Conservation (phyloP, 179 eudicot species). For the Silene vulgaris region DNA sequence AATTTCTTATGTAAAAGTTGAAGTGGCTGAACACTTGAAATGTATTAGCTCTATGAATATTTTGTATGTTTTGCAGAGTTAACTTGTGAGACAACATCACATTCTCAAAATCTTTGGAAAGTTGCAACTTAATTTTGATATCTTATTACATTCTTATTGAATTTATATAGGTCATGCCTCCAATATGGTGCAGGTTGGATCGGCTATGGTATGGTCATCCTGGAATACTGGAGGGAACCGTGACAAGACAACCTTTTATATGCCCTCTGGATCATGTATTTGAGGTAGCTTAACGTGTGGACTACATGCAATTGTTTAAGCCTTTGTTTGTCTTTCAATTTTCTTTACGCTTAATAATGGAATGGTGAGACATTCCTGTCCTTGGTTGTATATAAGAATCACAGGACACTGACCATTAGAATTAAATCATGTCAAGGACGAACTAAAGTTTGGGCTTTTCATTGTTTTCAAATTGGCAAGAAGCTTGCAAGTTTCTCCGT, state of each 20-base stretch:
- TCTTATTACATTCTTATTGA: conserved; percentile 37
- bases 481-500: neutral
- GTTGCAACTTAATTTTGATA: conserved; percentile 20
- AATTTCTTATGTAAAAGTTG: neutral
- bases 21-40: neutral
- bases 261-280: conserved; percentile 97
- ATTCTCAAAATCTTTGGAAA: conserved; percentile 1
- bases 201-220: conserved; percentile 98
- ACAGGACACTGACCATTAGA: neutral
- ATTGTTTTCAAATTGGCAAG: neutral
- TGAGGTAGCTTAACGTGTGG: conserved; percentile 51
- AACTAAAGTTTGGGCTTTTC: neutral
- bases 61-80: neutral
- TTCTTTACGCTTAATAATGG: neutral
- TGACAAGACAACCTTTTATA: conserved; percentile 87
- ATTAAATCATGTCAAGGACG: neutral
- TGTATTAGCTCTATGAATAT: neutral
- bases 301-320: neutral
- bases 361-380: neutral
- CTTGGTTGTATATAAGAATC: neutral
- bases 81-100: neutral
- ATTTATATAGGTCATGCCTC: conserved; percentile 98
- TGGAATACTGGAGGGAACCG: conserved; percentile 63
- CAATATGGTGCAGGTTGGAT: conserved; percentile 99
- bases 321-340: neutral